Percentiles rank a stretch among this genome's conserved stretches.
Evolutionary conservation across 768 basidiomycete species (phyloP).

Genomic region (Coprinopsis cinerea): DNA sequence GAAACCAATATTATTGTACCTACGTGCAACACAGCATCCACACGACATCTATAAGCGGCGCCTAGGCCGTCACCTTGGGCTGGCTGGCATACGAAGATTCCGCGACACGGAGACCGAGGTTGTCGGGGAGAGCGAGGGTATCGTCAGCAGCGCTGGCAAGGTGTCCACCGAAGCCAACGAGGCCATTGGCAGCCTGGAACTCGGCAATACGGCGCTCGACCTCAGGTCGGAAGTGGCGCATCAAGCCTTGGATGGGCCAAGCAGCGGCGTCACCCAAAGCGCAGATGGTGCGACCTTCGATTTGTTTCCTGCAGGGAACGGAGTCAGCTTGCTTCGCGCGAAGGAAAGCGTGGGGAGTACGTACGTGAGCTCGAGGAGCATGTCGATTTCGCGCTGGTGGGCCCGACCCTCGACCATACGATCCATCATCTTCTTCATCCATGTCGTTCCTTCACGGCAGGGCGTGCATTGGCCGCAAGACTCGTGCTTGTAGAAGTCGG

Average conservation of each 20-base stretch:
- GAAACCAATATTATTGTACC: background rate
- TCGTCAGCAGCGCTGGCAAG: constrained; percentile 64
- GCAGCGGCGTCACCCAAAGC: constrained; percentile 96
- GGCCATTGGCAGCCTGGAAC: constrained; percentile 70
- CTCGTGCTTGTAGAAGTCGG: constrained; percentile 98
- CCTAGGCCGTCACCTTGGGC: background rate
- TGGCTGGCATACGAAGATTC: background rate
- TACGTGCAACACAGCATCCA: background rate
- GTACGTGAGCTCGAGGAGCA: constrained; percentile 92
- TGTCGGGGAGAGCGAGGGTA: constrained; percentile 69
- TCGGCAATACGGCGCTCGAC: constrained; percentile 83
- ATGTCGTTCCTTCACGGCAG: constrained; percentile 91
- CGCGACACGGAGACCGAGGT: constrained; percentile 46
- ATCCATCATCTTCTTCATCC: constrained; percentile 99
- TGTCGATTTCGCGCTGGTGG: constrained; percentile 92
- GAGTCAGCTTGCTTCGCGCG: background rate
- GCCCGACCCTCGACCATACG: constrained; percentile 90
- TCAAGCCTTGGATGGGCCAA: constrained; percentile 97
- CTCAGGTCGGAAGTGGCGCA: constrained; percentile 96
- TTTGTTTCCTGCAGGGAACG: constrained; percentile 66
- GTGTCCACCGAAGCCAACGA: constrained; percentile 84
- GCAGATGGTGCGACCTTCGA: constrained; percentile 95
- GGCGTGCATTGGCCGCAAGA: constrained; percentile 97
- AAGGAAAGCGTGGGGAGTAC: constrained; percentile 15
- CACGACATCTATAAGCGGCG: no score